A percentile compares a stretch with the other conserved stretches of the same genome.
phyloP scores from a whole-genome alignment of 768 basidiomycete genomes.

The Termitomyces sp. region DNA sequence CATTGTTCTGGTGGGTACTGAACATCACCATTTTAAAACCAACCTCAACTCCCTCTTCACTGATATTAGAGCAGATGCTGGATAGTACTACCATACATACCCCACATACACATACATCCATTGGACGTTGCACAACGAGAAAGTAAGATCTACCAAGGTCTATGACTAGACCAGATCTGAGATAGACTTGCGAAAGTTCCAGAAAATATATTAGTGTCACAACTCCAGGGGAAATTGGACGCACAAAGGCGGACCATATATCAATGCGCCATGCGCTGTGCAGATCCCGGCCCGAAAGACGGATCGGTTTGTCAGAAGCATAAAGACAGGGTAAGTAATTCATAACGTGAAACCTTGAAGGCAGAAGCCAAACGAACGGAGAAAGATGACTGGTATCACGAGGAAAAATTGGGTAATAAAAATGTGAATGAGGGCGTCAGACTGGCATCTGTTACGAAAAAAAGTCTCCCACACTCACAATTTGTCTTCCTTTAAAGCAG shows the following conservation, averaged over 20 bases:
- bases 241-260: not conserved
- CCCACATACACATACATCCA: not conserved
- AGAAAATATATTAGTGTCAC: not conserved
- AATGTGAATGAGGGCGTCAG: not conserved
- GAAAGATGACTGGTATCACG: not conserved
- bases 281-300: not conserved
- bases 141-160: not conserved
- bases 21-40: not conserved
- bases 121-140: not conserved
- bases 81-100: too few species aligned
- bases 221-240: not conserved
- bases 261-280: not conserved
- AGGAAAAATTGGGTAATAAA: not conserved
- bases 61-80: not conserved
- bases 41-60: too few species aligned
- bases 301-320: not conserved
- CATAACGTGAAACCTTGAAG: not conserved
- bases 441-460: not conserved
- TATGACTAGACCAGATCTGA: not conserved
- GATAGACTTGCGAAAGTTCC: not conserved
- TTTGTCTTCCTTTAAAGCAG: not conserved
- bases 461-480: not conserved
- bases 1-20: not conserved
- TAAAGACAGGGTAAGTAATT: not conserved
- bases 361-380: not conserved